phyloP scores from a whole-genome alignment of 179 eudicot genomes.

The Carnegiea gigantea region DNA sequence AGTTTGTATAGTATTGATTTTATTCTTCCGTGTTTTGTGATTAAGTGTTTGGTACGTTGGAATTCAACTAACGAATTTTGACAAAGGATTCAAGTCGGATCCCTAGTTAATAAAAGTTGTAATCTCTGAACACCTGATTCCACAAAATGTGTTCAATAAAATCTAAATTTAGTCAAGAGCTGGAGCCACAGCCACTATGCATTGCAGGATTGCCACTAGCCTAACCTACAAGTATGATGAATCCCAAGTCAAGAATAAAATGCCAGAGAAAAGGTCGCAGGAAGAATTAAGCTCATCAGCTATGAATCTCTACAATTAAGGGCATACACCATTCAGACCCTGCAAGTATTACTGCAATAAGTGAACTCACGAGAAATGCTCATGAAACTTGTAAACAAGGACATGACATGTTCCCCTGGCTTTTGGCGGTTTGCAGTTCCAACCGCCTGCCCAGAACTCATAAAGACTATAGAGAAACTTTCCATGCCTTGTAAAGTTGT shows the following conservation, averaged over 20 bases:
- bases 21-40: background rate
- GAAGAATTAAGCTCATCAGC: background rate
- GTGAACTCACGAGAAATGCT: background rate
- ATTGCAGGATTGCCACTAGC: background rate
- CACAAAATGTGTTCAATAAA: slow-evolving; percentile 3
- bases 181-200: background rate
- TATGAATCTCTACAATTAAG: background rate
- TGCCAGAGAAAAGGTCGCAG: background rate
- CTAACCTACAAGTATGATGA: background rate
- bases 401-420: too few relatives aligned
- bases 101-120: background rate
- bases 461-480: background rate
- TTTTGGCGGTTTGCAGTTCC: background rate
- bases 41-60: background rate
- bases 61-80: background rate
- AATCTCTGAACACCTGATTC: background rate
- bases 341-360: background rate
- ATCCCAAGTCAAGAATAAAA: background rate
- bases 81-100: background rate
- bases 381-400: background rate
- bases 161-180: background rate
- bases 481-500: background rate
- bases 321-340: background rate
- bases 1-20: background rate
- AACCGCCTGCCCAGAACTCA: background rate